Evolutionary conservation across 2,329 filamentous ascomycete genomes (phyloP).

Genomic region (Epichloe brachyelytri): DNA sequence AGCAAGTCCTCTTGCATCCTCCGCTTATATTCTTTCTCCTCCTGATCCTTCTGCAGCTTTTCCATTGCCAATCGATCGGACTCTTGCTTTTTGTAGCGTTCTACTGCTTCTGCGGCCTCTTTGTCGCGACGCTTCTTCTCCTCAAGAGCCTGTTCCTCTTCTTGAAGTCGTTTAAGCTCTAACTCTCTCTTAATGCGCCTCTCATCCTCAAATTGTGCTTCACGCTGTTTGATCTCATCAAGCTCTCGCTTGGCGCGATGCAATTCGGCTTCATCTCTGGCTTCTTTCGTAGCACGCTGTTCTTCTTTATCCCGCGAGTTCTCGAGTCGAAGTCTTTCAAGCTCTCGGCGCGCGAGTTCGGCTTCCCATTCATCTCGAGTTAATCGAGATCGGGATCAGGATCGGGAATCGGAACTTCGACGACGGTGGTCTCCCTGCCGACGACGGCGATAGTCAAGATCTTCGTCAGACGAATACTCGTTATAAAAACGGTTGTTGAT

Average conservation of each 20-base stretch:
- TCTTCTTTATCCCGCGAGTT: constrained; percentile 25
- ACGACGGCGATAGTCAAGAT: constrained; percentile 13
- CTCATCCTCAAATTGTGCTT: constrained; percentile 35
- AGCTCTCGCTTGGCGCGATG: constrained; percentile 35
- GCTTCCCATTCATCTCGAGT: constrained; percentile 30
- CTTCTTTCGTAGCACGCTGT: constrained; percentile 25
- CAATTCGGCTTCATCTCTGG: constrained; percentile 35
- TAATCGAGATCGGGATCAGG: constrained; percentile 17
- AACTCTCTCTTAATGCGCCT: constrained; percentile 39
- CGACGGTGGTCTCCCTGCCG: constrained; percentile 15
- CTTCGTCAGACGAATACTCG: constrained; percentile 32
- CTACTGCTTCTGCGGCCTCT: constrained; percentile 34
- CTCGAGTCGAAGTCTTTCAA: constrained; percentile 31
- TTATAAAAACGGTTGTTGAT: constrained; percentile 46
- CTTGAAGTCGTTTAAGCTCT: constrained; percentile 34
- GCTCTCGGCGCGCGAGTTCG: constrained; percentile 27
- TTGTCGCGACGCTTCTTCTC: constrained; percentile 31
- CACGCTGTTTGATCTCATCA: constrained; percentile 30
- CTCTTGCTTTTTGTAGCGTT: constrained; percentile 37
- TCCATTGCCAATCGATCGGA: constrained; percentile 33
- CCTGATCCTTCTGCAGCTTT: constrained; percentile 32
- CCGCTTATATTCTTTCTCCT: constrained; percentile 40
- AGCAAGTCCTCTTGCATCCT: constrained; percentile 45
- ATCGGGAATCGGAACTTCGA: constrained; percentile 16
- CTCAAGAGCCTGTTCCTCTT: constrained; percentile 30